Evolutionary conservation across 2,329 filamentous ascomycete genomes (phyloP), one percentile per base, ranked within the genome.

Genomic region (Cladobotryum protrusum): DNA sequence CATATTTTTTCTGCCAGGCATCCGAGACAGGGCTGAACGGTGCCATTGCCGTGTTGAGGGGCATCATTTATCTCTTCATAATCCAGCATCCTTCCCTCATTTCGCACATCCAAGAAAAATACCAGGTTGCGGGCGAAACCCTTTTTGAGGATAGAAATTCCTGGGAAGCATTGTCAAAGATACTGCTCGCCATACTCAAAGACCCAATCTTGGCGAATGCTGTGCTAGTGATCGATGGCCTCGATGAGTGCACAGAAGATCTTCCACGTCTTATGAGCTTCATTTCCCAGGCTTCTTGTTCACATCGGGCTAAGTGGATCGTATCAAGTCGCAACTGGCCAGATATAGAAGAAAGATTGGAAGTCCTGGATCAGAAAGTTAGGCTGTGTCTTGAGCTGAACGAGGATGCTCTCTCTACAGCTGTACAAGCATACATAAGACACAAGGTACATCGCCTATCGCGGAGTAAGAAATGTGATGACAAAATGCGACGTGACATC

Each of bases 181-280:
- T 77, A 5, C 63, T 78, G 1, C 52, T 14, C 1, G 53, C 55
- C 8, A 71, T 78, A 13, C 53, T 79, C 2, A 17, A 63, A 12
- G 69, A 75, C 43, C 50, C 54, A 2, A 57, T 13, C 9, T 48
- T 70, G 1, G 14, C 56, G 1, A 53, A 12, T 0, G 61, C 60
- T 0, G 63, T 64, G 52, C 45, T 78, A 6, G 52, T 75, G 9
- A 57, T 78, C 43, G 72, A 77, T 57, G 73, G 71, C 2, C 68
- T 77, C 1, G 72, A 78, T 48, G 72, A 77, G 55, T 42, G 40
- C 18, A 20, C 13, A 18, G 19, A 18, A 42, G 19, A 42, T 18
- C 40, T 37, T n/a, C 35, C 35, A n/a, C 13, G 35, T n/a, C 40
- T 42, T 15, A n/a, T 42, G 13, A 13, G 9, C 40, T 42, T 42